Evolutionary conservation across 2,329 filamentous ascomycete species (phyloP), one percentile per base, ranked within the genome.

Genomic region (Bipolaris cookei): DNA sequence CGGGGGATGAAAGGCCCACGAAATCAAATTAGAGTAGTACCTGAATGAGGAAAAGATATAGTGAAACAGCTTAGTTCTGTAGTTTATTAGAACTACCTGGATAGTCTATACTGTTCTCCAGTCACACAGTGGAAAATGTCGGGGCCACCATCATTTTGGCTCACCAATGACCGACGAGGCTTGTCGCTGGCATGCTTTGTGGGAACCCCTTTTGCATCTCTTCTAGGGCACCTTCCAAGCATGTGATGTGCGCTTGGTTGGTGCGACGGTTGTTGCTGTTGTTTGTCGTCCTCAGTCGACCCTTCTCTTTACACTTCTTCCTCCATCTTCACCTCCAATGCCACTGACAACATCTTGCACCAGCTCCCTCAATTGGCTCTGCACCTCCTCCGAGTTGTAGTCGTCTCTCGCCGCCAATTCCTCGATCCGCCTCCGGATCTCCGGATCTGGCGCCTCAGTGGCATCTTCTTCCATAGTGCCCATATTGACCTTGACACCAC

Each of bases 341-440:
- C 87, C 90, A 21, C 83, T 78, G 16, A 99, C 81, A 2, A 91
- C 92, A 68, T 97, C 92, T 63, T 89, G 85, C 5, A 99, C 87
- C 58, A 99, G 79, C 64, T 86, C 84, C 58, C 92, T 85, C 69
- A 99, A 78, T 71, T 93, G 87, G 20, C 84, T 84, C 77, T 99
- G 95, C 3, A 90, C 91, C 58, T 89, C 86, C 51, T 91, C 88
- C 4, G 87, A 89, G 67, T 94, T 83, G 69, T 97, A 96, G 71
- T 98, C 92, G 21, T 90, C 88, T 38, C 92, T 84, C 34, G 88
- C 84, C 2, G 95, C 93, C 58, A 99, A 79, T 76, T 97, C 90
- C 70, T 98, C 92, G 71, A 99, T 98, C 51, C 91, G 84, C 64
- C 89, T 83, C 71, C 89, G 87, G 65, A 99, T 91, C 65, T 93